Evolutionary conservation across 176 grass and related monocot genomes (phyloP), one percentile per base, ranked within the genome.

Genomic region (Elaeis guineensis): DNA sequence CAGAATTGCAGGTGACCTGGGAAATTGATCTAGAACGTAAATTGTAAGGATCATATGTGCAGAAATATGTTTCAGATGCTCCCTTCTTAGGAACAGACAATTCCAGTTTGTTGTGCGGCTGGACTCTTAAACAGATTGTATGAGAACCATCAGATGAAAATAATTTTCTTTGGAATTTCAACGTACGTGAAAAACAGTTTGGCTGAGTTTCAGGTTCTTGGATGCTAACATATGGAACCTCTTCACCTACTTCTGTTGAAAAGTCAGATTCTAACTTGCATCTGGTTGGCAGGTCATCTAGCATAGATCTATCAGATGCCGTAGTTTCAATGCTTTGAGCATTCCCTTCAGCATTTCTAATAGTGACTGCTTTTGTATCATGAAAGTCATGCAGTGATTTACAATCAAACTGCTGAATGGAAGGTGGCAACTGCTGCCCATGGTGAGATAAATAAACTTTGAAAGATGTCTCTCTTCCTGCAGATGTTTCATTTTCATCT

Each of bases 21-120:
- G 93, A 98, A 68, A 80, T 69, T 54, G 88, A 83, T 74, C 87
- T 75, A 22, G 85, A 58, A 71, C 78, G 82, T 81, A 80, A 73
- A 50, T 80, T 79, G 49, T 92, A 98, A 71, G 87, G 81, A 55
- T 92, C 93, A 2, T 98, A 89, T 4, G 85, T 55, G 17, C 77
- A 92, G 64, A 98, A 86, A 69, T 98, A 98, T 1, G 93, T 75
- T 51, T 89, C 93, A 2, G 87, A 98, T 62, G 59, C 59, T 78
- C 80, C 87, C 58, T 92, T 98, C 63, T 92, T 82, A 32, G 87
- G 77, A 25, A 82, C 63, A 11, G 51, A 64, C 56, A 97, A 78
- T 65, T 76, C 84, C 69, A 85, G 79, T 66, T 86, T 92, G 63
- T 78, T 89, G 66, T 98, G 93, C 28, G 76, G 84, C 59, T 82